Evolutionary conservation across 257 asterid genomes (phyloP), one percentile per base, ranked within the genome.

Genomic region (Nicotiana obtusifolia): DNA sequence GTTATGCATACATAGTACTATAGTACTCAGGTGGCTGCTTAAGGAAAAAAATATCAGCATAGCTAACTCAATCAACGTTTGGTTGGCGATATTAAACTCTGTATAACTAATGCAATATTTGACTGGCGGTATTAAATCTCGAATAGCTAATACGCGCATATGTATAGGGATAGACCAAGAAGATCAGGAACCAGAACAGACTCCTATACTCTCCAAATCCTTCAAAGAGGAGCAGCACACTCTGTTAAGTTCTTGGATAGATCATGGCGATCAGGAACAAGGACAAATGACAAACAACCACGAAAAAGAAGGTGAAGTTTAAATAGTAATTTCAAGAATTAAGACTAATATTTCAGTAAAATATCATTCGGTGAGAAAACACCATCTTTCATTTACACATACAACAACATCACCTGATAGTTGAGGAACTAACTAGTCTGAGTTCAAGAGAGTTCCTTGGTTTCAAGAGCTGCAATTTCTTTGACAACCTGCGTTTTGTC

Each of bases 401-500:
- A 49, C 10, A 26, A 10, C 35, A 47, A 52, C 78, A 73, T 15
- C 57, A 73, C 62, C 61, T 73, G 61, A 47, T 22, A 47, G 24
- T 35, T 75, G 16, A 49, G 67, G 35, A 78, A 76, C 82, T 54
- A 67, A 83, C 56, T 68, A 54, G 56, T 66, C 84, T 17, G 68
- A 73, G 81, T 57, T 87, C 81, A 85, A 33, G 83, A 81, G 77
- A 77, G 83, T 83, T 89, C 89, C 87, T 81, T 93, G 31, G 96
- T 93, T 88, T 94, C 97, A 16, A 95, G 95, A 8, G 90, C 91
- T 7, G 97, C 93, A 71, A 95, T 95, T 87, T 95, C 97, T 87
- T 84, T 92, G 35, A 95, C 92, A 4, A 93, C 98, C 86, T 92
- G 97, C 16, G 97, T 90, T 89, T 95, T 95, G 87, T 95, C 98